Base-by-base conservation (phyloP, 306 rosid genomes). In the Calophaca sinica region DNA sequence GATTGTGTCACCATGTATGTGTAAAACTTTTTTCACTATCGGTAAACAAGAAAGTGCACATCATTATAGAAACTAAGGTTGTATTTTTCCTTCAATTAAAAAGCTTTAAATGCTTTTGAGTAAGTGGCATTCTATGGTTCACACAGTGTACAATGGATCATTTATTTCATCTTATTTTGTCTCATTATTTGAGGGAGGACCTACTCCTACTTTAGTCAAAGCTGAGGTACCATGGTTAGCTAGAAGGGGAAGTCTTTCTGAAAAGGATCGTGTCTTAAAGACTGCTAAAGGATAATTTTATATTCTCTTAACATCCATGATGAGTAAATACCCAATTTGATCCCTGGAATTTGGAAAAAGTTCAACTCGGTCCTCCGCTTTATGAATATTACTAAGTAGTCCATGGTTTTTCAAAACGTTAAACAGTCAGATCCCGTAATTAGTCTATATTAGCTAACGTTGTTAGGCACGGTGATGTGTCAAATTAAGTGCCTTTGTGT, bases 161-260 rank as follows among this genome's bases (percentile, higher is more conserved):
- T 28, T 8, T 46, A 41, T 46, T 75, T 68, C 75, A 8, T 74
- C 49, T 33, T 72, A 62, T 31, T 50, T 10, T 75, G 38, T 53
- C 76, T 49, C 71, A 4, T 75, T 62, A 26, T 85, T 69, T 72
- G 83, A 92, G 98, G 97, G 90, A 64, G 96, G 93, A 71, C 84
- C 96, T 64, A 75, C n/a, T n/a, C n/a, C 91, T n/a, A 79, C 90
- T 51, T 80, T 96, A 60, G 84, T 87, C 76, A 96, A 92, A 84
- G 99, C 98, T 41, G 97, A 89, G 67, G 91, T 89, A 66, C 99
- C 98, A 54, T 96, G 99, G 99, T 96, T 98, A 58, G 92, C 88
- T 42, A 89, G 92, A 83, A 96, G 84, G 81, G 99, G 84, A 75
- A 86, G 31, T 64, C 88, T 90, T 42, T 90, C 99, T 76, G 99